Evolutionary conservation across 768 basidiomycete species (phyloP).

Genomic region (Suillus cothurnatus): DNA sequence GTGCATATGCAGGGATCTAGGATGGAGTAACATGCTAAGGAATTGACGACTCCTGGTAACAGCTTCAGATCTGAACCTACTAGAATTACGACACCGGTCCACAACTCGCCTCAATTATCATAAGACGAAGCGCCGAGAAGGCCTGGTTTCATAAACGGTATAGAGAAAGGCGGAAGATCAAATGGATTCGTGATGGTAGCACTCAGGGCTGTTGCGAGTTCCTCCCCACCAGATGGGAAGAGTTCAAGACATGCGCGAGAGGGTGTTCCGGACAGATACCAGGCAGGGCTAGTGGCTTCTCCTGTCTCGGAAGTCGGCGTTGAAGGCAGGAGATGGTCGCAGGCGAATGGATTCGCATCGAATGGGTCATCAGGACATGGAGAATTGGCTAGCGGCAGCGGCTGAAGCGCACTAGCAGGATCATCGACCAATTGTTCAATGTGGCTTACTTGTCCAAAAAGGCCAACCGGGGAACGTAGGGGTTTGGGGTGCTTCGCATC

Average conservation of each 20-base stretch:
- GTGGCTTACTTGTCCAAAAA: neutral
- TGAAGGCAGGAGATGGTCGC: neutral
- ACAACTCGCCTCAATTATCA: neutral
- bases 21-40: neutral
- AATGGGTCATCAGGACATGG: neutral
- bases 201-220: neutral
- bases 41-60: neutral
- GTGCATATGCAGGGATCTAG: neutral
- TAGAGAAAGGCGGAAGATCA: slow-evolving; percentile 4
- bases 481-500: neutral
- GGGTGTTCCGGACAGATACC: neutral
- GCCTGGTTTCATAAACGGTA: neutral
- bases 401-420: neutral
- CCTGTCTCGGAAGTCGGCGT: neutral
- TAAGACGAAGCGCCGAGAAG: neutral
- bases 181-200: neutral
- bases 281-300: neutral
- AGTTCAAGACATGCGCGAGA: neutral
- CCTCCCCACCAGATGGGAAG: neutral
- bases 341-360: neutral
- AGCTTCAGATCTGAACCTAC: neutral
- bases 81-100: neutral
- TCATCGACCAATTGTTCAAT: neutral
- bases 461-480: neutral
- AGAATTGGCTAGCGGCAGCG: neutral